Conservation (phyloP, 257 asterid genomes). For the Mentha longifolia region DNA sequence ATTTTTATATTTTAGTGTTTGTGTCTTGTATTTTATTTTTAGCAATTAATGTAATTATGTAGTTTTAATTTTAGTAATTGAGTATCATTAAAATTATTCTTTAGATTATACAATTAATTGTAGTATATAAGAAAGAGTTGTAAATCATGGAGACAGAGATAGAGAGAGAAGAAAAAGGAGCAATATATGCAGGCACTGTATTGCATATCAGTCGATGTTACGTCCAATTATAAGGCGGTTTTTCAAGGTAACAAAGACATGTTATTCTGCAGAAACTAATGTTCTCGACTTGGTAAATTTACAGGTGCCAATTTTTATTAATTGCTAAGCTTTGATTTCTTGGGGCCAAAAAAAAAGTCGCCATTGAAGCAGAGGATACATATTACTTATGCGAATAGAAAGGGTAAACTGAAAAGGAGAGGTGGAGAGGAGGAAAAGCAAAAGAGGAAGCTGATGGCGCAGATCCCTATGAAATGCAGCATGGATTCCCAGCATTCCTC, state of each 20-base stretch:
- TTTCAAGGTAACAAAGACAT: background rate
- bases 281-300: constrained; percentile 1
- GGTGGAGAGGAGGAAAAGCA: constrained; percentile 44
- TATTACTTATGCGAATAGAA: constrained; percentile 2
- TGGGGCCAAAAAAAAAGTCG: no score
- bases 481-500: constrained; percentile 74
- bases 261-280: background rate
- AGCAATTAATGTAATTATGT: no score
- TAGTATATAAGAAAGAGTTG: no score
- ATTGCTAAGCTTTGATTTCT: background rate
- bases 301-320: background rate
- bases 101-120: no score
- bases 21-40: no score
- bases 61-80: no score
- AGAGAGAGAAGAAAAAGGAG: background rate
- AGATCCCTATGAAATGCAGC: constrained; percentile 72
- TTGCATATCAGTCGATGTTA: constrained; percentile 14
- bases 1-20: no score
- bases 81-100: no score
- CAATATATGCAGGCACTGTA: background rate
- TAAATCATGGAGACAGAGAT: no score
- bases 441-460: constrained; percentile 62
- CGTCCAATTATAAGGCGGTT: constrained; percentile 7
- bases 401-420: constrained; percentile 38
- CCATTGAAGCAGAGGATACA: no score